Conservation (phyloP, 1,139 yeast genomes). For the Casaregolazyma suthepensis region DNA sequence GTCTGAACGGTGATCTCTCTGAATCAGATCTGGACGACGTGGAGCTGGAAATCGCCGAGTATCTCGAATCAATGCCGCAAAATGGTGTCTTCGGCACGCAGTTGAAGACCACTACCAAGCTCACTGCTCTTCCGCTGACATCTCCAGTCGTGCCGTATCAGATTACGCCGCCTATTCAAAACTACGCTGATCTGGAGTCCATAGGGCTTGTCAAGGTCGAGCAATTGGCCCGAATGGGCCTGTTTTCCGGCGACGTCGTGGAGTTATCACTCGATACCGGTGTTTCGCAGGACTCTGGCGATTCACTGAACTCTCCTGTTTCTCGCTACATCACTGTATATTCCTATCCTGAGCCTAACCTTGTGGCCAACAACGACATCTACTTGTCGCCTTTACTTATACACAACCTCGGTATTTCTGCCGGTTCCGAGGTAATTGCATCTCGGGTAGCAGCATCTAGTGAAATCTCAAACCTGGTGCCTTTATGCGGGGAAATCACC, state of each 20-base stretch:
- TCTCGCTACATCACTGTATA: constrained; percentile 44
- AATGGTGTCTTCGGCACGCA: background rate
- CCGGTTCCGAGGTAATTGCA: constrained; percentile 21
- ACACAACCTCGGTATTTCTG: constrained; percentile 43
- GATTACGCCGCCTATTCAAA: constrained; percentile 27
- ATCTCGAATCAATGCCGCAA: constrained; percentile 10
- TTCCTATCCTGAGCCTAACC: constrained; percentile 61
- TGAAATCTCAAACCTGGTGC: constrained; percentile 19
- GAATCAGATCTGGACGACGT: constrained; percentile 13
- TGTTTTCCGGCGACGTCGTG: constrained; percentile 66
- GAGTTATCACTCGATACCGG: constrained; percentile 29
- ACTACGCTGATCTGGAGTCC: constrained; percentile 38
- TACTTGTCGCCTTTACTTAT: constrained; percentile 63
- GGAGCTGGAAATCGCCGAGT: constrained; percentile 25
- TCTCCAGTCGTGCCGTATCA: constrained; percentile 19
- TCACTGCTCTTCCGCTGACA: constrained; percentile 21
- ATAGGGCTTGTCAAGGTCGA: constrained; percentile 49
- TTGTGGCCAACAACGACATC: constrained; percentile 36
- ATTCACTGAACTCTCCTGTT: no score
- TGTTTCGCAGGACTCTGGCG: no score
- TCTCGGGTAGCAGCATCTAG: constrained; percentile 21
- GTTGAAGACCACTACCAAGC: constrained; percentile 7
- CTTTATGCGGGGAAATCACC: constrained; percentile 45
- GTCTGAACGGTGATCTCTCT: constrained; percentile 8
- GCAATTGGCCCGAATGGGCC: constrained; percentile 51